Evolutionary conservation across 2,329 filamentous ascomycete species (phyloP), one percentile per base, ranked within the genome.

Genomic region (Nemania abortiva): DNA sequence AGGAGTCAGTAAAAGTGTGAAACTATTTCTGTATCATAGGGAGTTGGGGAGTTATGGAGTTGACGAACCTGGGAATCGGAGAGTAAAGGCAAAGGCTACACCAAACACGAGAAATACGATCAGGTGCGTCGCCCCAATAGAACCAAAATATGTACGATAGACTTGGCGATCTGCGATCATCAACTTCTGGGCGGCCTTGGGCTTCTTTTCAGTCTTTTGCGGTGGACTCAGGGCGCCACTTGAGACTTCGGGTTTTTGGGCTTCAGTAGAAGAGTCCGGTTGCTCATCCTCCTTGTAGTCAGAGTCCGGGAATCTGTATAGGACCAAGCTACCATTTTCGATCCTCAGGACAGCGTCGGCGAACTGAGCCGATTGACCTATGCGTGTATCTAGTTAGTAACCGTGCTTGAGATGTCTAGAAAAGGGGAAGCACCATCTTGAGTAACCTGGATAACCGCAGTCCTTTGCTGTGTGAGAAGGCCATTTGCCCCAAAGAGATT

Each of bases 381-480:
- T 10, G 20, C 18, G n/a, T n/a, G 13, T 31, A 56, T 63, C 2
- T 34, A 6, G 53, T 68, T 2, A 68, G 57, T 34, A 3, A 20
- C 6, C 42, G 10, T 1, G 2, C 47, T 34, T n/a, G 29, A 11
- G 2, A 34, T 5, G 11, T 49, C 20, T 13, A 11, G 15, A 22
- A 39, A 15, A 24, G 59, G 9, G 10, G 37, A 55, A 34, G 29
- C 70, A 76, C 74, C 64, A 49, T 71, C 70, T 60, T 75, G 72
- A 39, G 74, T 73, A n/a, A 69, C 64, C 27, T 74, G 71, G 47
- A 76, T 72, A 29, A 74, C 70, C 3, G 70, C 63, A 9, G 63
- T 72, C 5, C 62, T 52, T 13, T 53, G 61, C 52, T 64, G 37
- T 3, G 63, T 59, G 22, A 63, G 67, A 13, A 70, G 53, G 18